Percentiles rank a stretch among this genome's conserved stretches.
Evolutionary conservation across 2,329 filamentous ascomycete genomes (phyloP).

Genomic region (Ceratocystis destructans): DNA sequence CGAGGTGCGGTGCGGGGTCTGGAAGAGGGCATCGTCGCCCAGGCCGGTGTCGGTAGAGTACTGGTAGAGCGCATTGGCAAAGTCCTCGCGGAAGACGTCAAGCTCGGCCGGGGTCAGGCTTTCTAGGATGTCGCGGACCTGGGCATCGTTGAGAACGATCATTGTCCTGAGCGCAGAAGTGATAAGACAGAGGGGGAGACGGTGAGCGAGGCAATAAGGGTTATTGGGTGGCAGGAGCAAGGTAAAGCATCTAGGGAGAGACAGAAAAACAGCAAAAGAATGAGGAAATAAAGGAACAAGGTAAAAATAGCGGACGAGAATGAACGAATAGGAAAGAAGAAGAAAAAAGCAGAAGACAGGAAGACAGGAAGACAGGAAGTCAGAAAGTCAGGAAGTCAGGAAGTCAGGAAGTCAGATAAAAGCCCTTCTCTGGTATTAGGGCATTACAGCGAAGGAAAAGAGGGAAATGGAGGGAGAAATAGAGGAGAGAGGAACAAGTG

Average conservation of each 20-base stretch:
- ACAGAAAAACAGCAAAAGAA: neutral
- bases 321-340: neutral
- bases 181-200: neutral
- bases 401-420: neutral
- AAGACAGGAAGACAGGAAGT: neutral
- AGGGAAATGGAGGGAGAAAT: neutral
- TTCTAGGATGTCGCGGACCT: slow-evolving; percentile 42
- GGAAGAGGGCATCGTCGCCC: slow-evolving; percentile 32
- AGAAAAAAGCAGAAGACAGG: neutral
- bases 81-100: slow-evolving; percentile 35
- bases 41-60: slow-evolving; percentile 44
- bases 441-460: neutral
- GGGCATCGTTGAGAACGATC: slow-evolving; percentile 43
- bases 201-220: neutral
- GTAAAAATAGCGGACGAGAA: neutral
- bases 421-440: too few species aligned
- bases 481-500: neutral
- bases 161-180: slow-evolving; percentile 30
- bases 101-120: slow-evolving; percentile 39
- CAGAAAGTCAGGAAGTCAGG: neutral
- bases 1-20: slow-evolving; percentile 42
- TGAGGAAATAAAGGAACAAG: neutral
- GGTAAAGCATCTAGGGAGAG: neutral
- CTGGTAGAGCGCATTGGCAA: slow-evolving; percentile 43
- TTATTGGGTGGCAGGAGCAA: neutral